Evolutionary conservation across 2,329 filamentous ascomycete species (phyloP), one percentile per base, ranked within the genome.

Genomic region (Xylaria sp.): DNA sequence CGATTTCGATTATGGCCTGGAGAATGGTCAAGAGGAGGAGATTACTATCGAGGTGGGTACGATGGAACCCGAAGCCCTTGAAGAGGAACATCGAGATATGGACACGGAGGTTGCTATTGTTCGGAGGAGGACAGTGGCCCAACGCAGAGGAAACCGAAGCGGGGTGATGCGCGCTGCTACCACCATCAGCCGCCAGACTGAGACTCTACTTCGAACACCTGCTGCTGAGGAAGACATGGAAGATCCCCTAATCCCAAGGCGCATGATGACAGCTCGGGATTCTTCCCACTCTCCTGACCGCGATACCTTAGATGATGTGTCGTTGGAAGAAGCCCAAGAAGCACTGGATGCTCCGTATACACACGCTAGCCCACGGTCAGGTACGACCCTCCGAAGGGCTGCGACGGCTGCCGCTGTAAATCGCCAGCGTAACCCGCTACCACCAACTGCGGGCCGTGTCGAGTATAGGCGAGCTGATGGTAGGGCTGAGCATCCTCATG

Each of bases 91-190:
- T 65, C 86, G 89, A 21, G 90, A 92, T 68, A 80, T 94, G 59
- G 91, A 89, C 58, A 86, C 88, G 1, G 91, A 93, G 73, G 90
- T 95, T 19, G 91, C 91, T 65, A 87, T 94, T 68, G 90, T 92
- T 52, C 85, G 91, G 67, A 83, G 90, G 65, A 83, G 91, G 66
- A 93, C 91, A 3, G 88, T 90, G 15, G 84, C 89, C 35, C 86
- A 88, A 69, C 83, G 83, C 53, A 80, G 84, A 66, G 82, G 81
- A 59, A 73, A 78, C 46, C 75, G 82, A 60, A 74, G 76, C 49
- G 78, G 78, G 57, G 71, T 87, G 33, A 79, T 85, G 63, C 80
- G 82, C 48, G 75, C 83, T 23, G 76, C 81, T 9, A 83, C 85
- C 1, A 79, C 77, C 7, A 76, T 79, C 7, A 69, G 59, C 58